A percentile compares a stretch with the other conserved stretches of the same genome.
These are phyloP conservation scores for Chytriomyces hyalinus DNA, from an alignment of 192 early-diverging fungal species.

Conservation along the genomic window DNA sequence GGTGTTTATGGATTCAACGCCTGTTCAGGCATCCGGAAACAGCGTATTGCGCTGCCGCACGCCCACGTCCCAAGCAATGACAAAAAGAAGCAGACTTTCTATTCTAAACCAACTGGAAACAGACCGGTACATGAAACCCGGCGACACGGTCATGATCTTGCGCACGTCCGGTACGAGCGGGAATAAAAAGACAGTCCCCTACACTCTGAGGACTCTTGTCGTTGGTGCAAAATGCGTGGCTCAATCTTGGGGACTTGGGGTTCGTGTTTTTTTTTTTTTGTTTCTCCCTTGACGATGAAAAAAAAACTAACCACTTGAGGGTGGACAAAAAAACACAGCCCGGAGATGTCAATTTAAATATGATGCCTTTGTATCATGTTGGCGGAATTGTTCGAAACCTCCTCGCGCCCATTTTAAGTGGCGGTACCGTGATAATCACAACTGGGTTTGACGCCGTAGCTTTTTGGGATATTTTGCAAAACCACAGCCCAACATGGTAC, in stretches of 20 bases:
- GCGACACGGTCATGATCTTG: constrained; percentile 53
- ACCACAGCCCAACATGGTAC: constrained; percentile 35
- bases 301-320: too few relatives aligned
- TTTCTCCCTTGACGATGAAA: too few relatives aligned
- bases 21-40: too few relatives aligned
- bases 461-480: constrained; percentile 43
- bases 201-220: constrained; percentile 25
- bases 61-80: too few relatives aligned
- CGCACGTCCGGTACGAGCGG: constrained; percentile 86
- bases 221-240: constrained; percentile 34
- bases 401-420: constrained; percentile 73
- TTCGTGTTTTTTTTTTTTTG: background rate
- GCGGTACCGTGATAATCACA: constrained; percentile 71
- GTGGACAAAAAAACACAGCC: too few relatives aligned
- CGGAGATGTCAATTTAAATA: constrained; percentile 39
- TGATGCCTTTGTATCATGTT: constrained; percentile 55
- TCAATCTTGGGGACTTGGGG: constrained; percentile 62
- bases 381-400: constrained; percentile 80
- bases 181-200: constrained; percentile 38
- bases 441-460: constrained; percentile 38
- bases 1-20: too few relatives aligned
- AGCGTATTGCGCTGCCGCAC: too few relatives aligned
- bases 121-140: background rate
- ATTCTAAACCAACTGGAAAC: background rate
- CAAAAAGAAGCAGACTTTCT: too few relatives aligned